Conservation (phyloP, 1,139 yeast genomes). For the Ashbya aceris region DNA sequence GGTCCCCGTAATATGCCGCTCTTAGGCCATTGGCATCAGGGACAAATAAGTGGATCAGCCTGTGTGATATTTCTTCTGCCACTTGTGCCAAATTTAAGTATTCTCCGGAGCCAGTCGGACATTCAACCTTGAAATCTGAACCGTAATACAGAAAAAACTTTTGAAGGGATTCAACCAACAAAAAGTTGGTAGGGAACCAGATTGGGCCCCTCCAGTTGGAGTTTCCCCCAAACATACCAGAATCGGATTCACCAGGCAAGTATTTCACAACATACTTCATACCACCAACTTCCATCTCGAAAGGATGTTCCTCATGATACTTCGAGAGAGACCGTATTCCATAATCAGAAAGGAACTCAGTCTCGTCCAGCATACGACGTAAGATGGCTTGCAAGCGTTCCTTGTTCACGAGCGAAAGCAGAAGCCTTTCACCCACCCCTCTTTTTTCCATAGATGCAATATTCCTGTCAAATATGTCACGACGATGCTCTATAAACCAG, state of each 20-base stretch:
- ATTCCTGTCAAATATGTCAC: conserved; percentile 70
- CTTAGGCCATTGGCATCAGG: conserved; percentile 64
- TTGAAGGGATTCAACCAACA: conserved; percentile 81
- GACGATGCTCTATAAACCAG: conserved; percentile 76
- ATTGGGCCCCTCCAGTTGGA: conserved; percentile 99
- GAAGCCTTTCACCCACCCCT: conserved; percentile 80
- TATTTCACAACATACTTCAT: conserved; percentile 65
- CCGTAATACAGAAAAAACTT: conserved; percentile 89
- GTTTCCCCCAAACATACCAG: conserved; percentile 95
- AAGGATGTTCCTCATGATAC: conserved; percentile 80
- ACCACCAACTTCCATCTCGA: conserved; percentile 79
- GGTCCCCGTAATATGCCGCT: conserved; percentile 65
- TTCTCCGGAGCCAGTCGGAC: conserved; percentile 84
- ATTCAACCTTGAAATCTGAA: conserved; percentile 74
- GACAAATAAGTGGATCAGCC: conserved; percentile 70
- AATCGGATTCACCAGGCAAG: conserved; percentile 87
- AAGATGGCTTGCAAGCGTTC: conserved; percentile 73
- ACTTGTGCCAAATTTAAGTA: conserved; percentile 79
- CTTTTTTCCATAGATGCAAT: conserved; percentile 80
- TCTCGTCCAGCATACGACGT: conserved; percentile 77
- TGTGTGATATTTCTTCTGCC: conserved; percentile 85
- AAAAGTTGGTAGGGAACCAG: conserved; percentile 92
- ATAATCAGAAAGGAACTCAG: conserved; percentile 76
- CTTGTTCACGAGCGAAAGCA: conserved; percentile 73
- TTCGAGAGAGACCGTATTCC: conserved; percentile 89